phyloP scores from a whole-genome alignment of 2,329 filamentous ascomycete genomes.

The Aspergillus niger region DNA sequence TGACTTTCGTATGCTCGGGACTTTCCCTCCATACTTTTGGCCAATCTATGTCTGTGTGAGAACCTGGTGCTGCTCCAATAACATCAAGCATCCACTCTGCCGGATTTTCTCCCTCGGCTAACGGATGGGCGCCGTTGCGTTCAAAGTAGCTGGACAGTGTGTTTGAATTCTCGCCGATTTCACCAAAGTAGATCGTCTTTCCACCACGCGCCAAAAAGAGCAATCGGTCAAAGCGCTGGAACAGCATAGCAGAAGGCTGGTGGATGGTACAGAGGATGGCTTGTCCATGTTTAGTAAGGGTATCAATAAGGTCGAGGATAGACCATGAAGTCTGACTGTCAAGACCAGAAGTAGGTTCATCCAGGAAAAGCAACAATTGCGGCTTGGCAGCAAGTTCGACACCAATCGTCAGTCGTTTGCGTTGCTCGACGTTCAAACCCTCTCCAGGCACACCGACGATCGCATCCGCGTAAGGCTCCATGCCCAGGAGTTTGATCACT shows the following conservation, averaged over 20 bases:
- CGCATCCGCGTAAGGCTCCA: slow-evolving; percentile 86
- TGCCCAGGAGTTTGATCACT: slow-evolving; percentile 87
- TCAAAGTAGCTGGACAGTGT: slow-evolving; percentile 66
- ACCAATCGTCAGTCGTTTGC: slow-evolving; percentile 82
- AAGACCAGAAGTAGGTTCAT: slow-evolving; percentile 91
- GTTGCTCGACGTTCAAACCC: slow-evolving; percentile 66
- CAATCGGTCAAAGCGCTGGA: slow-evolving; percentile 75
- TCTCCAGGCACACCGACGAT: slow-evolving; percentile 87
- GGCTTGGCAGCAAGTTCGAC: slow-evolving; percentile 93
- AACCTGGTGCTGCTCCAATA: slow-evolving; percentile 63
- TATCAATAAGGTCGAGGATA: slow-evolving; percentile 82
- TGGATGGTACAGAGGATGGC: slow-evolving; percentile 97
- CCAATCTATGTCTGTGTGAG: slow-evolving; percentile 64
- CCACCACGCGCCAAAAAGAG: slow-evolving; percentile 66
- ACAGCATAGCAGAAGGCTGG: slow-evolving; percentile 88
- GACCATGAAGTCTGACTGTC: slow-evolving; percentile 93
- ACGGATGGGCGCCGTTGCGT: slow-evolving; percentile 60
- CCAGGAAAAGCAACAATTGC: slow-evolving; percentile 82
- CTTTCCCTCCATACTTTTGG: slow-evolving; percentile 62
- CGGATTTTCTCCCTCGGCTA: slow-evolving; percentile 65
- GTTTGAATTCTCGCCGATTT: slow-evolving; percentile 61
- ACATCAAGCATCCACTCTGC: slow-evolving; percentile 72
- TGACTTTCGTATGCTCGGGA: slow-evolving; percentile 57
- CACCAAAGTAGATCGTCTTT: slow-evolving; percentile 68
- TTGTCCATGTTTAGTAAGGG: slow-evolving; percentile 82